A percentile compares a stretch with the other conserved stretches of the same genome.
Evolutionary conservation across 345 rosid species (phyloP).

Genomic region (Linum trigynum): DNA sequence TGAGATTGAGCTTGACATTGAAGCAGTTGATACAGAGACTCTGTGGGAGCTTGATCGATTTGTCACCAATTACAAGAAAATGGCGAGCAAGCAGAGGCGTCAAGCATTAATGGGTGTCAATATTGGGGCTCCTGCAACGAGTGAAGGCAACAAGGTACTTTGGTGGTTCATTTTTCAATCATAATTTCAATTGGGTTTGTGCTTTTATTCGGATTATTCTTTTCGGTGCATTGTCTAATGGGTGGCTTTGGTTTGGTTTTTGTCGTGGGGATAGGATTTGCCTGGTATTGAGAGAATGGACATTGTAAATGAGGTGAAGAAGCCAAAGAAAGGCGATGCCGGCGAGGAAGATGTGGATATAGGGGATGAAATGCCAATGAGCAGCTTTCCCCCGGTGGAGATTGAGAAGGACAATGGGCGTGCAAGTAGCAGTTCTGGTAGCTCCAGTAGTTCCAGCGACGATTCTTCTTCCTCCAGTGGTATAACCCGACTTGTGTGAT

Average conservation of each 20-base stretch:
- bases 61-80: constrained; percentile 66
- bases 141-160: constrained; percentile 30
- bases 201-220: not conserved
- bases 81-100: constrained; percentile 69
- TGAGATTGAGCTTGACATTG: constrained; percentile 76
- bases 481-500: constrained; percentile 10
- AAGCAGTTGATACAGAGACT: constrained; percentile 65
- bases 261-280: constrained; percentile 19
- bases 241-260: not conserved
- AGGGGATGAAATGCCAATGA: constrained; percentile 75
- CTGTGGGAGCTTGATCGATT: constrained; percentile 82
- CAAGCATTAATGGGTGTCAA: constrained; percentile 41
- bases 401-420: constrained; percentile 63
- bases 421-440: constrained; percentile 37
- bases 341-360: constrained; percentile 87
- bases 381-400: constrained; percentile 73
- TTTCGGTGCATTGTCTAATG: not conserved
- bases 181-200: not conserved
- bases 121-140: constrained; percentile 10
- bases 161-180: not conserved
- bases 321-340: constrained; percentile 58
- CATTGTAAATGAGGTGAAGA: constrained; percentile 38
- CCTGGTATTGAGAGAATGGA: constrained; percentile 31
- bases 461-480: constrained; percentile 68
- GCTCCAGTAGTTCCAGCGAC: constrained; percentile 46